These are phyloP conservation scores for Blastobotrys petasosporus DNA, from an alignment of 1,139 yeast species.

Conservation along the genomic window DNA sequence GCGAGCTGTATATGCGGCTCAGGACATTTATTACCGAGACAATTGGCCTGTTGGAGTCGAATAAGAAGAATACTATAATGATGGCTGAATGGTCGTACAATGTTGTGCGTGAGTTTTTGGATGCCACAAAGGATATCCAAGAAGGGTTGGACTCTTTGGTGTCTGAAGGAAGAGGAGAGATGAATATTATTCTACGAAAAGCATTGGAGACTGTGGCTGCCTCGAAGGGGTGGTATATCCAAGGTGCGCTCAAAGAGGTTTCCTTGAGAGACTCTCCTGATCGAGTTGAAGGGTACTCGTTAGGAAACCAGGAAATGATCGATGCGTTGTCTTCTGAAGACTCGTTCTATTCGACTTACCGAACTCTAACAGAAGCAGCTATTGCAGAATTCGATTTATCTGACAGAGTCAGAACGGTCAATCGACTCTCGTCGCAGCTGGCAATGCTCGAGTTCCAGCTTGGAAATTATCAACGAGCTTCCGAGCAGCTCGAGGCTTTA, in stretches of 20 bases:
- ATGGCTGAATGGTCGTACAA: conserved; percentile 34
- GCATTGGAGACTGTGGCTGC: conserved; percentile 34
- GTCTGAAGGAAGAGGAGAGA: conserved; percentile 37
- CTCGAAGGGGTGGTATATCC: conserved; percentile 34
- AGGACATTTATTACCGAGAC: conserved; percentile 41
- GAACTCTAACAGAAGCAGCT: conserved; percentile 41
- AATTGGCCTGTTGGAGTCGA: conserved; percentile 26
- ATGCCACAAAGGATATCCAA: conserved; percentile 23
- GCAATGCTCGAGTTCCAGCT: conserved; percentile 63
- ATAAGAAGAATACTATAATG: conserved; percentile 22
- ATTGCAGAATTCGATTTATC: conserved; percentile 45
- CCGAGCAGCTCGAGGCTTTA: conserved; percentile 57
- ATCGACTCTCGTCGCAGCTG: conserved; percentile 71
- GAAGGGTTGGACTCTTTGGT: conserved; percentile 31
- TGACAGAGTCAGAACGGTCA: conserved; percentile 57
- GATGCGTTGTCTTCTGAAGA: conserved; percentile 16
- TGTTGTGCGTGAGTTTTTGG: conserved; percentile 31
- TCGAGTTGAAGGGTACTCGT: conserved; percentile 13
- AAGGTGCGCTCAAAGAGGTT: conserved; percentile 41
- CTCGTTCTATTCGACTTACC: conserved; percentile 33
- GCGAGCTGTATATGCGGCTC: conserved; percentile 32
- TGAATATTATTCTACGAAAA: conserved; percentile 32
- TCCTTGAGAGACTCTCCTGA: conserved; percentile 22
- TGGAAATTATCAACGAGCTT: conserved; percentile 54
- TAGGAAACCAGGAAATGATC: conserved; percentile 16